A percentile compares a stretch with the other conserved stretches of the same genome.
These are phyloP conservation scores for Leccinum rimulosum DNA, from an alignment of 768 basidiomycete species.

Conservation along the genomic window DNA sequence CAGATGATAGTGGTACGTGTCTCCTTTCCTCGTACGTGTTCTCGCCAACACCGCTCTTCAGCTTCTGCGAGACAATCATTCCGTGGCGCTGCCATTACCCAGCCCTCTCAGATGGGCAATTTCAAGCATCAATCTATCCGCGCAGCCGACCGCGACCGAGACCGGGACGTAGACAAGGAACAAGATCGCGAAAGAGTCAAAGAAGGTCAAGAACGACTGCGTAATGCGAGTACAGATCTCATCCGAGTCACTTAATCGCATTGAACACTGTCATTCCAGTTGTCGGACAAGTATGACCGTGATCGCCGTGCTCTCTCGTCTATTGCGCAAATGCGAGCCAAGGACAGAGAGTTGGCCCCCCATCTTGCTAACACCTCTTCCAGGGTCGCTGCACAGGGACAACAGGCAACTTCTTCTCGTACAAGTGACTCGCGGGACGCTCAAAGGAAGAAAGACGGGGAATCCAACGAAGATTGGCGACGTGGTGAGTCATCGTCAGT, in stretches of 20 bases:
- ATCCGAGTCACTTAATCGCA: not conserved
- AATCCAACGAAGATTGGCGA: constrained; percentile 81
- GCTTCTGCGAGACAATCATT: constrained; percentile 62
- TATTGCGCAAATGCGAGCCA: constrained; percentile 50
- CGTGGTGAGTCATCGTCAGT: constrained; percentile 51
- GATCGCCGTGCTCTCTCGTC: constrained; percentile 61
- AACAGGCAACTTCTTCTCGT: constrained; percentile 42
- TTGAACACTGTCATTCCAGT: constrained; percentile 39
- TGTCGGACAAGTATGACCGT: constrained; percentile 86
- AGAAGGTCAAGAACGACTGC: constrained; percentile 75
- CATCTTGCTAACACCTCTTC: constrained; percentile 49
- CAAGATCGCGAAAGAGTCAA: constrained; percentile 63
- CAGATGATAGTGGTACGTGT: constrained; percentile 66
- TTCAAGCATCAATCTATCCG: constrained; percentile 87
- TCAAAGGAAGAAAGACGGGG: constrained; percentile 66
- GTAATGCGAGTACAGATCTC: constrained; percentile 48
- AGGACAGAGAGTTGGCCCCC: constrained; percentile 66
- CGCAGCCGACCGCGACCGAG: constrained; percentile 57
- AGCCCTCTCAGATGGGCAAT: constrained; percentile 91
- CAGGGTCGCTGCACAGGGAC: constrained; percentile 37
- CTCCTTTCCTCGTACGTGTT: constrained; percentile 2
- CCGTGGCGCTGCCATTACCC: constrained; percentile 58
- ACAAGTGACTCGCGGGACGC: constrained; percentile 58
- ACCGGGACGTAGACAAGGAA: constrained; percentile 44
- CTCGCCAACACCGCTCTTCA: constrained; percentile 34